These are phyloP conservation scores for Apophysomyces sp. DNA, from an alignment of 371 early-diverging fungal genomes.

Conservation along the genomic window DNA sequence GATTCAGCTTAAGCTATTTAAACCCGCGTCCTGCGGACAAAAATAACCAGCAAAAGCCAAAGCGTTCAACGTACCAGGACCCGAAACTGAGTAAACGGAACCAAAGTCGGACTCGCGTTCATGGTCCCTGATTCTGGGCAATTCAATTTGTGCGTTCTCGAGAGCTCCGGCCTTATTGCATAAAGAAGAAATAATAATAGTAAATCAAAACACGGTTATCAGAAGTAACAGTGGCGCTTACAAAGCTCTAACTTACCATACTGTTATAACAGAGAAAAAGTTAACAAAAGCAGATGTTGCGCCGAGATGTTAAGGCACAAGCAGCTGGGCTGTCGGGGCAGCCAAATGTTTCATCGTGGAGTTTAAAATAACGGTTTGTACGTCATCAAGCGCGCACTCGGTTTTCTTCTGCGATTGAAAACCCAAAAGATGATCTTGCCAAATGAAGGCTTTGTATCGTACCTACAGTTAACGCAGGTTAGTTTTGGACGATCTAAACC, in stretches of 20 bases:
- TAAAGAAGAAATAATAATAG: neutral
- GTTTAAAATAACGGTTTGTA: too few species aligned
- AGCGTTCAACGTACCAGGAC: slow-evolving; percentile 81
- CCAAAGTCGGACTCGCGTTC: slow-evolving; percentile 91
- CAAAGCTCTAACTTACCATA: neutral
- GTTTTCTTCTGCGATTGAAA: too few species aligned
- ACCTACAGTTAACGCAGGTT: too few species aligned
- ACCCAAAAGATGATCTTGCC: too few species aligned
- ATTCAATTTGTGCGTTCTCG: slow-evolving; percentile 74
- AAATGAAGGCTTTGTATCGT: too few species aligned
- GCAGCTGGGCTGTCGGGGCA: neutral
- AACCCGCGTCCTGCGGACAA: neutral
- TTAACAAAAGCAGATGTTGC: neutral
- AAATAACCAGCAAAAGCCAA: slow-evolving; percentile 3
- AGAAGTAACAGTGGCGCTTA: neutral
- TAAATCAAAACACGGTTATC: neutral
- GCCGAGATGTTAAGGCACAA: neutral
- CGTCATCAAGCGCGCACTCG: too few species aligned
- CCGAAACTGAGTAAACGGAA: slow-evolving; percentile 96
- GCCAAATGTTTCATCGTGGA: neutral
- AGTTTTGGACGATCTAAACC: too few species aligned
- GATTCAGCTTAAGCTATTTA: neutral
- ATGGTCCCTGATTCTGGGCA: slow-evolving; percentile 85
- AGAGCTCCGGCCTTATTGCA: slow-evolving; percentile 75
- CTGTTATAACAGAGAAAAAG: neutral